These are phyloP conservation scores for Ochetophila trinervis DNA, from an alignment of 306 rosid genomes.

Conservation along the genomic window DNA sequence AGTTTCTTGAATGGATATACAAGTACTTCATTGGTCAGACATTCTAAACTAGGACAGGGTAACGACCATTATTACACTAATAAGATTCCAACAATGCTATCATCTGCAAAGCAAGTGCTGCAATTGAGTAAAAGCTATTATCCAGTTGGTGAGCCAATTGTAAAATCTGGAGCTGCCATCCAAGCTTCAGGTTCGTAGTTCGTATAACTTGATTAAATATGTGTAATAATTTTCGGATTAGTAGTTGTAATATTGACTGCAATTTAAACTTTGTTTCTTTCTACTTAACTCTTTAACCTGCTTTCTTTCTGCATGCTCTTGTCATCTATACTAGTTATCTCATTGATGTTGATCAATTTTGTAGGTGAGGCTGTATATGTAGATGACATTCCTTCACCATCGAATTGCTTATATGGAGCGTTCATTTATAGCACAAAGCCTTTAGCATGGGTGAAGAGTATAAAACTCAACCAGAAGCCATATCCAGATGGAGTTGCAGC, in stretches of 20 bases:
- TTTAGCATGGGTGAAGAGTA: constrained; percentile 62
- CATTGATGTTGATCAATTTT: constrained; percentile 19
- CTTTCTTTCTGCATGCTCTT: too few species aligned
- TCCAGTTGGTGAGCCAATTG: constrained; percentile 70
- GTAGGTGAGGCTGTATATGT: constrained; percentile 91
- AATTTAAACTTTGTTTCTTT: too few species aligned
- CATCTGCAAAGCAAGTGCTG: constrained; percentile 65
- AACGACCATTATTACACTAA: constrained; percentile 17
- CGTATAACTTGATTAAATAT: constrained; percentile 5
- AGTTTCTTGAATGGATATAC: constrained; percentile 21
- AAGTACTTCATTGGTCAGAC: constrained; percentile 7
- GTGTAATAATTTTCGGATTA: too few species aligned
- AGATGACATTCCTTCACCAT: constrained; percentile 89
- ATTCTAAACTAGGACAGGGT: constrained; percentile 26
- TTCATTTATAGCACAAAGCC: constrained; percentile 70
- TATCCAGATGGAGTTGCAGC: constrained; percentile 48
- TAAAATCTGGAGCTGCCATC: constrained; percentile 68
- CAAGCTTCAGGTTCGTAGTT: constrained; percentile 74
- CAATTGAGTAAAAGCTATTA: constrained; percentile 41
- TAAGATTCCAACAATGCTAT: constrained; percentile 34
- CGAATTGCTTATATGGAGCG: constrained; percentile 74
- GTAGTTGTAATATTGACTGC: too few species aligned
- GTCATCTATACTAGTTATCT: not conserved
- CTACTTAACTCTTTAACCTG: too few species aligned
- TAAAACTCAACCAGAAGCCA: constrained; percentile 42